These are phyloP conservation scores for Phytopythium montanum DNA, from an alignment of 352 stramenopile species.

Conservation along the genomic window DNA sequence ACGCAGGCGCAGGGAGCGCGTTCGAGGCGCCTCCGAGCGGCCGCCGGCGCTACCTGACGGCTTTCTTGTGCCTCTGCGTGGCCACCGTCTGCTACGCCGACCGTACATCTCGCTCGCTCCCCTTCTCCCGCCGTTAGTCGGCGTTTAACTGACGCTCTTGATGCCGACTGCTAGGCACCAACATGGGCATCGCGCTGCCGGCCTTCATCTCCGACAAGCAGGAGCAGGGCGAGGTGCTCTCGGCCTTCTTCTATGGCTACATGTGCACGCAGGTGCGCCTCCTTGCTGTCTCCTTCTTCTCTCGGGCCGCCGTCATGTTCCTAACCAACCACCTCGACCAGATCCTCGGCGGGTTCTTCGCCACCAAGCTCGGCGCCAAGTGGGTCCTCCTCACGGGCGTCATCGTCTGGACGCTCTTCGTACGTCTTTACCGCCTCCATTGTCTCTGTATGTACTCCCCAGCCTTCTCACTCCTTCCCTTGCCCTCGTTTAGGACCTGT, in stretches of 20 bases:
- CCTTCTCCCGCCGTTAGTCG: no score
- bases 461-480: conserved; percentile 1
- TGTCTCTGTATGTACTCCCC: background rate
- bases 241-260: conserved; percentile 88
- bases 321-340: conserved; percentile 15
- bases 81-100: conserved; percentile 86
- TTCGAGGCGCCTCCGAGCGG: conserved; percentile 20
- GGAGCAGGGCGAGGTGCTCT: conserved; percentile 78
- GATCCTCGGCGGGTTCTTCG: conserved; percentile 76
- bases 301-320: background rate
- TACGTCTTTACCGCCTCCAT: conserved; percentile 14
- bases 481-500: conserved; percentile 38
- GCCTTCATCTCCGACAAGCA: conserved; percentile 71
- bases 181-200: conserved; percentile 83
- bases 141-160: no score
- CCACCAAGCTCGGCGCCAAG: conserved; percentile 67
- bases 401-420: conserved; percentile 80
- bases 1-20: background rate
- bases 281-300: background rate
- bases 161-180: conserved; percentile 53
- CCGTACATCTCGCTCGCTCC: conserved; percentile 28
- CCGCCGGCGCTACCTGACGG: conserved; percentile 64
- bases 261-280: conserved; percentile 70
- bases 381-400: conserved; percentile 69
- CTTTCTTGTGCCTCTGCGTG: conserved; percentile 66